Base-by-base conservation (phyloP, 768 basidiomycete species). In the Gymnopilus junonius region DNA sequence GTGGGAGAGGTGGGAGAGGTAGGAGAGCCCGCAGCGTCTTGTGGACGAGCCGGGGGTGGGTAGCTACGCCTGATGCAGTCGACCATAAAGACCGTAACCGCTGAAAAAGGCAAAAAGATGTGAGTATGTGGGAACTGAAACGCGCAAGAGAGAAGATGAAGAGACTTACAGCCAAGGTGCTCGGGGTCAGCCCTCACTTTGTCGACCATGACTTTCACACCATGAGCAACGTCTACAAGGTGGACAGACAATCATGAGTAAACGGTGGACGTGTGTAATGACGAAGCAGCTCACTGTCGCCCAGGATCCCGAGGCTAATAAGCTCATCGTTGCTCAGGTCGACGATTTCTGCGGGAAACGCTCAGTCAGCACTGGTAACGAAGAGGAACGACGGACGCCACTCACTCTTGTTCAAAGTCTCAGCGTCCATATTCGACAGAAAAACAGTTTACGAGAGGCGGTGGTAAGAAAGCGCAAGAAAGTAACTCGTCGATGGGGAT, bases 331-430 rank as follows among this genome's bases (percentile, higher is more conserved):
- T 61, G 58, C 42, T 72, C 34, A 71, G 60, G 42, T 72, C 61
- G 62, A 71, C 62, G n/a, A 70, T 67, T 55, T 71, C 70, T 75
- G 70, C 55, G 63, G 64, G 65, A 73, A 74, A 71, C 56, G n/a
- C 17, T n/a, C n/a, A n/a, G n/a, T 58, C 40, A 58, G 56, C 40
- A 58, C 40, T 58, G 10, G 68, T 69, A 66, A 68, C 62, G 54
- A 70, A 67, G 45, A n/a, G 69, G 63, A 70, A 70, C 40, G 67
- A 73, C 66, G 69, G 67, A 39, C 61, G 50, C 53, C 60, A 72
- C 70, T 71, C 51, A 74, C 74, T 75, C 70, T 72, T 73, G 51
- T 65, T 50, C 51, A 15, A 20, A 70, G 73, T 68, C 53, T 65
- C 60, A 37, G 64, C 60, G 59, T 67, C 64, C 66, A 67, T 67